phyloP scores from a whole-genome alignment of 108 stramenopile species.

The Skeletonema potamos region DNA sequence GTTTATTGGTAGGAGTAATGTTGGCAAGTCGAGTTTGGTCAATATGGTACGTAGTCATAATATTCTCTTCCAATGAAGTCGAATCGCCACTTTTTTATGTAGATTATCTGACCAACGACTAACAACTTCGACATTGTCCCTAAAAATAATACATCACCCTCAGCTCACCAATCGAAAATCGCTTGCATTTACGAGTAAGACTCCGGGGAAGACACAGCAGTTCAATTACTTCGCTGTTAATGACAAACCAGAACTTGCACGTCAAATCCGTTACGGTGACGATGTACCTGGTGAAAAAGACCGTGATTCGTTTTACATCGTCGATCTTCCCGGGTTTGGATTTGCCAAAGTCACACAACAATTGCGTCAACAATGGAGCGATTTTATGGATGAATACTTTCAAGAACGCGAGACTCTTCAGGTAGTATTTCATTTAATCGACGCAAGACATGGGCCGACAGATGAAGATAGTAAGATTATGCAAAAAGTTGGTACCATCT shows the following conservation, averaged over 20 bases:
- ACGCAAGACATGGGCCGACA: conserved; percentile 90
- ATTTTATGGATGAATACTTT: conserved; percentile 83
- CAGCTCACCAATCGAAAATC: conserved; percentile 88
- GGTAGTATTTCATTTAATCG: conserved; percentile 92
- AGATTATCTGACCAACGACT: no score
- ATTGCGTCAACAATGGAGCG: conserved; percentile 78
- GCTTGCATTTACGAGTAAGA: conserved; percentile 90
- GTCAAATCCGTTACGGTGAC: conserved; percentile 86
- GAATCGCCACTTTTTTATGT: no score
- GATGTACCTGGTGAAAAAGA: conserved; percentile 72
- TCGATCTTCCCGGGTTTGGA: conserved; percentile 95
- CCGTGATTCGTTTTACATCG: conserved; percentile 85
- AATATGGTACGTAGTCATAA: conserved; percentile 75
- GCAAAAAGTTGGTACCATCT: conserved; percentile 64
- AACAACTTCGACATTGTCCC: neutral
- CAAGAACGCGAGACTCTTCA: conserved; percentile 59
- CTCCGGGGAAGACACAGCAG: conserved; percentile 95
- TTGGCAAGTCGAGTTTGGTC: conserved; percentile 91
- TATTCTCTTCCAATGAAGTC: no score
- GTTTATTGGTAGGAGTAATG: conserved; percentile 93
- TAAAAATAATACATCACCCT: neutral
- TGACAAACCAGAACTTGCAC: conserved; percentile 80
- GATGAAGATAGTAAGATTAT: conserved; percentile 90
- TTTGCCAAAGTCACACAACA: conserved; percentile 91
- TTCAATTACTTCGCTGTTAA: conserved; percentile 97